A percentile compares a stretch with the other conserved stretches of the same genome.
phyloP scores from a whole-genome alignment of 1,139 yeast genomes.

The Suhomyces yuchorum region DNA sequence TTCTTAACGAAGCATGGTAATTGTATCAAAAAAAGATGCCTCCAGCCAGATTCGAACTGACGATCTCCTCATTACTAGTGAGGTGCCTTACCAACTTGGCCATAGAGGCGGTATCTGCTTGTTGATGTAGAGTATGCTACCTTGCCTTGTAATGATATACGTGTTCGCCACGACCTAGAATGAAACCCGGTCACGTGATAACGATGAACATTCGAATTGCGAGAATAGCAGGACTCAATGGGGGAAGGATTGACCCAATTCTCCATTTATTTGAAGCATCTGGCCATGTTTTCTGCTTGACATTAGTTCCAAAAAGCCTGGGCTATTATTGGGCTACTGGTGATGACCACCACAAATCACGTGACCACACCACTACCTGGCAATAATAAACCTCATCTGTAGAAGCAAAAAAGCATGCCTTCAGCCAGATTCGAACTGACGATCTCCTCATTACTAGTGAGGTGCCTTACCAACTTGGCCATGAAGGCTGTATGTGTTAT shows the following conservation, averaged over 20 bases:
- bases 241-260: too few species aligned
- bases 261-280: too few species aligned
- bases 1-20: background rate
- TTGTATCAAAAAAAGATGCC: slow-evolving; percentile 43
- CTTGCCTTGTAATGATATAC: too few species aligned
- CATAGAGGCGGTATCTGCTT: slow-evolving; percentile 17
- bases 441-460: slow-evolving; percentile 90
- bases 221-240: too few species aligned
- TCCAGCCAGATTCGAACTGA: slow-evolving; percentile 75
- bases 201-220: too few species aligned
- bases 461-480: slow-evolving; percentile 91
- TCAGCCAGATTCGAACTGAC: slow-evolving; percentile 84
- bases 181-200: too few species aligned
- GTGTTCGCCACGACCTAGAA: too few species aligned
- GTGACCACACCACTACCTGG: background rate
- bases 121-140: too few species aligned
- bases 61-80: slow-evolving; percentile 91
- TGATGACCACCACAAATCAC: too few species aligned
- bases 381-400: background rate
- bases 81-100: slow-evolving; percentile 92
- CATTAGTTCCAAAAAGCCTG: too few species aligned
- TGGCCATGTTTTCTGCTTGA: too few species aligned
- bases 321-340: too few species aligned
- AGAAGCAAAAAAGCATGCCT: slow-evolving; percentile 48
- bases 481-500: slow-evolving; percentile 13